A percentile compares a stretch with the other conserved stretches of the same genome.
Evolutionary conservation across 2,329 filamentous ascomycete genomes (phyloP).

Genomic region (Domatiomyces catenatus): DNA sequence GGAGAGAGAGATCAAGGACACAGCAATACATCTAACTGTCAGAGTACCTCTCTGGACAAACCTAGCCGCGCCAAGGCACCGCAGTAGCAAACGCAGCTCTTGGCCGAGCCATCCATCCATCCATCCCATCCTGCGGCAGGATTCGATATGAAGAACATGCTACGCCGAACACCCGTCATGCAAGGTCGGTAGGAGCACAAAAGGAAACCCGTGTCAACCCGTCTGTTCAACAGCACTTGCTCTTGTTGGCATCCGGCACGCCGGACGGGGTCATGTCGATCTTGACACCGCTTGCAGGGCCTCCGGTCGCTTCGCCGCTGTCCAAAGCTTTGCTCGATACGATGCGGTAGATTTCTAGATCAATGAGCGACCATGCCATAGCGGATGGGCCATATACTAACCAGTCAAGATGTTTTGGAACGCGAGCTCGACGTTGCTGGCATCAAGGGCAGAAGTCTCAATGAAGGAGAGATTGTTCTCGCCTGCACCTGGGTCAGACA

Average conservation of each 20-base stretch:
- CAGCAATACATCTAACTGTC: not conserved
- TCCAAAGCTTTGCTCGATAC: conserved; percentile 96
- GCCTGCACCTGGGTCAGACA: conserved; percentile 37
- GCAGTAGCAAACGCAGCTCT: not conserved
- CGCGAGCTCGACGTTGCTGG: conserved; percentile 96
- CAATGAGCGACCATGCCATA: conserved; percentile 5
- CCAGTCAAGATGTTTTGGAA: conserved; percentile 99
- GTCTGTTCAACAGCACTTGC: conserved; percentile 56
- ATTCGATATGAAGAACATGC: not conserved
- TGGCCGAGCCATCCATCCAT: not conserved
- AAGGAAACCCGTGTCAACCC: not conserved
- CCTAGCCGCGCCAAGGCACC: not conserved
- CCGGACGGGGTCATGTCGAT: conserved; percentile 77
- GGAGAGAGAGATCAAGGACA: not conserved
- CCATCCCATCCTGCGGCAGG: not conserved
- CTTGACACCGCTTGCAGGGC: conserved; percentile 61
- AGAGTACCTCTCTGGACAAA: not conserved
- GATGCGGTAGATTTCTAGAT: conserved; percentile 92
- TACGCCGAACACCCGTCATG: not conserved
- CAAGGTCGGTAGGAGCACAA: not conserved
- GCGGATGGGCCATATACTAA: conserved; percentile 32
- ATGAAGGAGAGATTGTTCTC: conserved; percentile 98
- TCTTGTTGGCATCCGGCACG: conserved; percentile 62
- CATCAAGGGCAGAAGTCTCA: conserved; percentile 95
- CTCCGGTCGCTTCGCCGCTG: conserved; percentile 68